Evolutionary conservation across 1,284 basidiomycete species (phyloP).

Genomic region (Melanopsichium pennsylvanicum): DNA sequence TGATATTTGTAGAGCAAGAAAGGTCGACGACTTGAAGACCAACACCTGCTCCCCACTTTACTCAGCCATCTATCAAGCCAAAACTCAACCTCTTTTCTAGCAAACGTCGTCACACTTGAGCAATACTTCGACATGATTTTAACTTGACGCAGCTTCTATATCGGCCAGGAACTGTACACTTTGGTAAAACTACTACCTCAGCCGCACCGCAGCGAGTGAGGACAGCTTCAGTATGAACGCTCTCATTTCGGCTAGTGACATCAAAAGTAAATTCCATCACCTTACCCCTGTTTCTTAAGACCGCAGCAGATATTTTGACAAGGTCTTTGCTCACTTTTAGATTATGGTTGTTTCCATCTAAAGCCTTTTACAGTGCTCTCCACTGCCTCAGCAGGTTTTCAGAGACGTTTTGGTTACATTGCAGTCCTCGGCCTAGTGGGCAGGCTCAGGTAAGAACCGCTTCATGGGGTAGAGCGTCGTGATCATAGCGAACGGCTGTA

Average conservation of each 20-base stretch:
- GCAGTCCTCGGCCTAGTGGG: conserved; percentile 8
- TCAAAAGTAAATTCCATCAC: conserved; percentile 26
- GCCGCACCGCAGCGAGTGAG: not conserved
- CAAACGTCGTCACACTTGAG: not conserved
- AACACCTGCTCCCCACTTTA: conserved; percentile 22
- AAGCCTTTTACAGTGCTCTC: conserved; percentile 36
- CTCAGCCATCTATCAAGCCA: conserved; percentile 19
- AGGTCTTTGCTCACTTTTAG: not conserved
- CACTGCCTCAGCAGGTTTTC: conserved; percentile 38
- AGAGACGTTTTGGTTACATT: conserved; percentile 45
- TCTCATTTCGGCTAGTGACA: conserved; percentile 38
- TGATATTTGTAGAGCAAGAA: too few relatives aligned
- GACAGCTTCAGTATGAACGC: conserved; percentile 28
- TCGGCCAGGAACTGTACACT: too few relatives aligned
- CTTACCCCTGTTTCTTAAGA: not conserved
- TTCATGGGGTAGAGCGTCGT: too few relatives aligned
- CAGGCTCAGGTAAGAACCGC: conserved; percentile 20
- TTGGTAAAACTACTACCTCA: too few relatives aligned
- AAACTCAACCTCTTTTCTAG: too few relatives aligned
- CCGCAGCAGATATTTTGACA: not conserved
- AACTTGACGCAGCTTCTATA: too few relatives aligned
- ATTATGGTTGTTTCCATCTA: not conserved
- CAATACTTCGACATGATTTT: too few relatives aligned
- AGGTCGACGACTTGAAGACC: conserved; percentile 10
- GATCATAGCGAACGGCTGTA: too few relatives aligned